A percentile compares a stretch with the other conserved stretches of the same genome.
phyloP scores from a whole-genome alignment of 352 stramenopile genomes.

The Globisporangium iwayamae region DNA sequence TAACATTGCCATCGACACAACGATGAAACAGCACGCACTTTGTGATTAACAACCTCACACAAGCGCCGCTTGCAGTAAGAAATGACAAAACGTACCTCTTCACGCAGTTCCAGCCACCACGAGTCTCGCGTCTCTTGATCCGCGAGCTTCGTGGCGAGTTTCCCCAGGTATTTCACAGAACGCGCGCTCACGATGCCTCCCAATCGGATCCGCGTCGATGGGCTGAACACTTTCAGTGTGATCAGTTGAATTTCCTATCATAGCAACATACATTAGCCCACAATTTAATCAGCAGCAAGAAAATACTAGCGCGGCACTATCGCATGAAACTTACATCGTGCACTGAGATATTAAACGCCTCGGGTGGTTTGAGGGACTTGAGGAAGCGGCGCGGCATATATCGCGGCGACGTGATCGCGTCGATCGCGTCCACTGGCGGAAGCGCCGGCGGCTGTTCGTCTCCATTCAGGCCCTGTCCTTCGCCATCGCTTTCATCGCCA shows the following conservation, averaged over 20 bases:
- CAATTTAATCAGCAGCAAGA: no score
- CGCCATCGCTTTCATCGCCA: conserved; percentile 23
- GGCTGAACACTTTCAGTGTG: conserved; percentile 91
- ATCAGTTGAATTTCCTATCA: conserved; percentile 92
- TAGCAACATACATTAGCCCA: neutral
- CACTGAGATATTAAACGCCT: conserved; percentile 72
- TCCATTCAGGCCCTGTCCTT: conserved; percentile 22
- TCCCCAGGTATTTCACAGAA: conserved; percentile 89
- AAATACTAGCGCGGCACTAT: no score
- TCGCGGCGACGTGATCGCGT: conserved; percentile 42
- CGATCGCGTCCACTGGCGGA: conserved; percentile 24
- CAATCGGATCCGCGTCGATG: conserved; percentile 70
- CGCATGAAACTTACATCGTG: conserved; percentile 41
- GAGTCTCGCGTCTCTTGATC: conserved; percentile 97
- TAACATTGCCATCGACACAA: neutral
- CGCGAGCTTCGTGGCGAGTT: conserved; percentile 93
- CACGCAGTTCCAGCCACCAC: conserved; percentile 97
- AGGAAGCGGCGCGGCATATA: conserved; percentile 51
- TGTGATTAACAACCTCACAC: neutral
- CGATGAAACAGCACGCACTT: neutral
- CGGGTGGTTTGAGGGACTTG: conserved; percentile 44
- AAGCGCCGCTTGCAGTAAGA: neutral
- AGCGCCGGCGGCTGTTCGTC: conserved; percentile 25
- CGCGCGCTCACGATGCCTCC: conserved; percentile 83
- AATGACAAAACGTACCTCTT: conserved; percentile 69